Evolutionary conservation across 1,139 yeast species (phyloP).

Genomic region (Spencermartinsiella ligniputridi): DNA sequence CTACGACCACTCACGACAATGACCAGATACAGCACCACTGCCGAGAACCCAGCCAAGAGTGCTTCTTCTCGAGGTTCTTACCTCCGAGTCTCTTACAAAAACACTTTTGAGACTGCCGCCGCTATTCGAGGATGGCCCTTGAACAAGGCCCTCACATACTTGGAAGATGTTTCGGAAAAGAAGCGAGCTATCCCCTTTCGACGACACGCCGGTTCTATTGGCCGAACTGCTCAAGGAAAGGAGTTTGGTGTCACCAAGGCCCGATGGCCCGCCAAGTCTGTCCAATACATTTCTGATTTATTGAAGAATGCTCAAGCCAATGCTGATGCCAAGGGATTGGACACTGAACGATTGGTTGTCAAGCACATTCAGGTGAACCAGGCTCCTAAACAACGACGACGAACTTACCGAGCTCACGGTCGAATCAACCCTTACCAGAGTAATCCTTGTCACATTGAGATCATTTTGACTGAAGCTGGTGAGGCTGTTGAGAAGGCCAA

Average conservation of each 20-base stretch:
- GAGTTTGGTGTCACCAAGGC: slow-evolving; percentile 99
- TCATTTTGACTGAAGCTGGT: slow-evolving; percentile 91
- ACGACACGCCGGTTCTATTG: slow-evolving; percentile 93
- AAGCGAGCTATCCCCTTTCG: slow-evolving; percentile 99
- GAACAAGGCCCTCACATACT: slow-evolving; percentile 93
- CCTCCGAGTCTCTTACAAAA: slow-evolving; percentile 99
- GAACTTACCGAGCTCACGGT: slow-evolving; percentile 99
- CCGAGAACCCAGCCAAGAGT: slow-evolving; percentile 99
- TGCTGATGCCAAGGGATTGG: slow-evolving; percentile 99
- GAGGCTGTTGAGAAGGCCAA: slow-evolving; percentile 92
- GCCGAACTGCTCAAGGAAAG: slow-evolving; percentile 99
- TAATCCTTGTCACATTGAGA: slow-evolving; percentile 98
- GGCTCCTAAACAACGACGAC: slow-evolving; percentile 99
- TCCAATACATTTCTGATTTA: slow-evolving; percentile 90
- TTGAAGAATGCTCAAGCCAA: slow-evolving; percentile 97
- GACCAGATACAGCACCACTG: slow-evolving; percentile 98
- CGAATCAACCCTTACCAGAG: slow-evolving; percentile 99
- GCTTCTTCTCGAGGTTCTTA: slow-evolving; percentile 99
- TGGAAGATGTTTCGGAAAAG: slow-evolving; percentile 95
- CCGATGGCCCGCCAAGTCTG: slow-evolving; percentile 99
- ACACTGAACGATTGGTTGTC: slow-evolving; percentile 85
- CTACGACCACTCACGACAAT: slow-evolving; percentile 31
- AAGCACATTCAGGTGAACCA: slow-evolving; percentile 99
- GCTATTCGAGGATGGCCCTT: slow-evolving; percentile 98
- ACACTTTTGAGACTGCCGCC: slow-evolving; percentile 99